Percentiles rank a stretch among this genome's conserved stretches.
Conservation (phyloP, 2,329 filamentous ascomycete species). For the Didymella glomerata region DNA sequence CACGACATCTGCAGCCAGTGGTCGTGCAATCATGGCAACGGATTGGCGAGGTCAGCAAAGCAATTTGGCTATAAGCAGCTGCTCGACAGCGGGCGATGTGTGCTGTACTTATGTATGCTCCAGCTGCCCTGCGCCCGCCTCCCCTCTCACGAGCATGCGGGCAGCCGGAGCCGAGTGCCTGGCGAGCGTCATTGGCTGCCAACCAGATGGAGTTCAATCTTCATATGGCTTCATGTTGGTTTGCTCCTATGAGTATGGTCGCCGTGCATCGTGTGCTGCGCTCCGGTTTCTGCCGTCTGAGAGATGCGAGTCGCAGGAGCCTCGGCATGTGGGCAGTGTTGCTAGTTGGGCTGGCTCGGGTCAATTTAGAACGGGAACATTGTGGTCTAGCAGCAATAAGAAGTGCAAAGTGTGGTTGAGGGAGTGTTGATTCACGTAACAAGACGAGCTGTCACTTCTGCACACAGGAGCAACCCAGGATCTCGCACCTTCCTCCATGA, state of each 20-base stretch:
- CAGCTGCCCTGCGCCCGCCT: slow-evolving; percentile 16
- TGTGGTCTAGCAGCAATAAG: too few species aligned
- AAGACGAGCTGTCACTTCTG: neutral
- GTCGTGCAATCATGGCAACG: neutral
- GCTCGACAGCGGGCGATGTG: slow-evolving; percentile 8
- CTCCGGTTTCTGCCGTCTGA: slow-evolving; percentile 26
- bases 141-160: slow-evolving; percentile 22
- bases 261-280: neutral
- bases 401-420: neutral
- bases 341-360: slow-evolving; percentile 9
- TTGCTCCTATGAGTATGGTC: slow-evolving; percentile 17
- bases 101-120: slow-evolving; percentile 19
- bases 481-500: slow-evolving; percentile 1
- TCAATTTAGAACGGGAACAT: neutral
- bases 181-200: slow-evolving; percentile 22
- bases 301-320: slow-evolving; percentile 14
- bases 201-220: slow-evolving; percentile 1
- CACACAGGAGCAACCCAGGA: neutral
- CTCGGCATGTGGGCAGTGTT: slow-evolving; percentile 22
- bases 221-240: slow-evolving; percentile 7
- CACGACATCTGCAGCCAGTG: slow-evolving; percentile 12
- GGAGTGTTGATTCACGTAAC: neutral
- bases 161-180: slow-evolving; percentile 19
- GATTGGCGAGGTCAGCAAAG: slow-evolving; percentile 1
- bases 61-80: neutral